Evolutionary conservation across 2,329 filamentous ascomycete species (phyloP).

Genomic region (Juglanconis oblonga): DNA sequence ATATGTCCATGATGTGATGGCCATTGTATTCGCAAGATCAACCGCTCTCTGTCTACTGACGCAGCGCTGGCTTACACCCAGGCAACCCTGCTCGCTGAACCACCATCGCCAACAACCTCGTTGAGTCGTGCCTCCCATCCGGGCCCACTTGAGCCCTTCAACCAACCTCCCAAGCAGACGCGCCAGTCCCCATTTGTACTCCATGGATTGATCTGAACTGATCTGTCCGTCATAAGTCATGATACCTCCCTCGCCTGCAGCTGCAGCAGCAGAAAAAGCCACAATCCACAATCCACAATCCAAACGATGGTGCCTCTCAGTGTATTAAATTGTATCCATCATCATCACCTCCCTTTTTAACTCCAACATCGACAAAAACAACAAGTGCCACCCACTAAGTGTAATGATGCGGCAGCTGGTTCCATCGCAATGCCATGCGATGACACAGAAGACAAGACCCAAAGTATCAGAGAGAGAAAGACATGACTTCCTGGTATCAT

Average conservation of each 20-base stretch:
- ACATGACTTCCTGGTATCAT: conserved; percentile 15
- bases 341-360: neutral
- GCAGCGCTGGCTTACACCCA: neutral
- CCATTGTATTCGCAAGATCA: neutral
- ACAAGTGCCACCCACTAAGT: neutral
- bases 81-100: neutral
- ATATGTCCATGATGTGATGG: neutral
- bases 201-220: neutral
- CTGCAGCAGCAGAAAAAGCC: neutral
- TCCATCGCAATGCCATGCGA: neutral
- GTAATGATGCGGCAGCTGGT: neutral
- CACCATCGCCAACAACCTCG: neutral
- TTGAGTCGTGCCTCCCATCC: neutral
- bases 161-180: neutral
- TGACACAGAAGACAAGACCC: neutral
- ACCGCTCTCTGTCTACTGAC: neutral
- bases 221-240: neutral
- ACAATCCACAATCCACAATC: neutral
- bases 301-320: neutral
- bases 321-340: neutral
- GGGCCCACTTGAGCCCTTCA: neutral
- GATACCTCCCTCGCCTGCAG: neutral
- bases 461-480: neutral
- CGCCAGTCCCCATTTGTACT: neutral
- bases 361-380: neutral